Base-by-base conservation (phyloP, 129 eudicot genomes). In the Pittosporum tobira region DNA sequence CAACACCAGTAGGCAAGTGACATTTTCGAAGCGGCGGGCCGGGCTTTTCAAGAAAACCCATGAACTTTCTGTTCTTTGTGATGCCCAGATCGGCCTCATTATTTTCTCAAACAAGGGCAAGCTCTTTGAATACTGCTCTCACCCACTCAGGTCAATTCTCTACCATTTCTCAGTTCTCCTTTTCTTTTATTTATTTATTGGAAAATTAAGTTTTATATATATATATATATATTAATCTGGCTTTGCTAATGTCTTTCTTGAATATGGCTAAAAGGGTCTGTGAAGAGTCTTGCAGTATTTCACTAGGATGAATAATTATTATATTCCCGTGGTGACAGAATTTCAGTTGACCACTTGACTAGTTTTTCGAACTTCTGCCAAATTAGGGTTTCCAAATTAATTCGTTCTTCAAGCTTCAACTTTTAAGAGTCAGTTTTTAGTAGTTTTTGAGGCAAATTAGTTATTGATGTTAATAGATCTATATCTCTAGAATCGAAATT, bases 11-110 rank as follows among this genome's bases (percentile, higher is more conserved):
- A 67, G 86, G 51, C 86, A 80, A 55, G 86, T 80, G 5, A 80
- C 86, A 0, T 79, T 80, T 44, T 80, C 87, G 27, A 80, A 80
- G 54, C 55, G 87, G 0, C 27, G 82, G 29, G 27, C 63, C 11
- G 87, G 87, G 9, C 62, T 80, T 5, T 31, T 76, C 34, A 80
- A 80, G 83, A 80, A 80, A 30, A 65, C 82, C 4, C 77, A 72
- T 40, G 87, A 80, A 31, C 79, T 80, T 27, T 71, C 87, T 10
- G 78, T 80, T 2, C 77, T 80, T 0, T 80, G 87, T 58, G 87
- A 80, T 76, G 82, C 79, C 6, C 79, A 80, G 57, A 65, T 80
- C 21, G 87, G 74, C 0, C 79, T 80, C 27, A 76, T 80, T 23
- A 59, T 80, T 59, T 80, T 80, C 72, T 80, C 87, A 5, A 66